Percentiles rank a stretch among this genome's conserved stretches.
These are phyloP conservation scores for Ceratocystis albifundus DNA, from an alignment of 2,329 filamentous ascomycete species.

Conservation along the genomic window DNA sequence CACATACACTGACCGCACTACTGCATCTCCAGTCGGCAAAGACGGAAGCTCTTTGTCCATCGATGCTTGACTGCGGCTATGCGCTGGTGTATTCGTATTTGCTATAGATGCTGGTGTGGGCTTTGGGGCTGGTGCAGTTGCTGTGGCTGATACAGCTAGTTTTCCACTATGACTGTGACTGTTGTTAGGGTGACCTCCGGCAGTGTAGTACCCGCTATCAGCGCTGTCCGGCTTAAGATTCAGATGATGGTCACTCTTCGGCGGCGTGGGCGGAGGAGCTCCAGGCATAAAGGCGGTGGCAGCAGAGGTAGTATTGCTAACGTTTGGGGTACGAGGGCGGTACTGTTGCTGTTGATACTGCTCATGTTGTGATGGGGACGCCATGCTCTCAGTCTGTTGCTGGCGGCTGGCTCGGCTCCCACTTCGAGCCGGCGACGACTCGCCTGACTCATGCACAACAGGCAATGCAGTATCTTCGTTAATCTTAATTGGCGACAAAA, in stretches of 20 bases:
- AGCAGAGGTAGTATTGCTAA: no score
- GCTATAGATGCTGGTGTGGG: neutral
- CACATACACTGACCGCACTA: conserved; percentile 19
- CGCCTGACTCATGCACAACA: conserved; percentile 81
- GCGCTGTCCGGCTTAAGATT: conserved; percentile 39
- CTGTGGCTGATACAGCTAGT: neutral
- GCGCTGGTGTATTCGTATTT: neutral
- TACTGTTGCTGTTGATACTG: conserved; percentile 4
- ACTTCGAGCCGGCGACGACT: conserved; percentile 54
- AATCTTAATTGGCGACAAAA: neutral
- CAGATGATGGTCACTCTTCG: conserved; percentile 32
- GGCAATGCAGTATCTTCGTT: conserved; percentile 47
- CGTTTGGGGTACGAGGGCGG: conserved; percentile 35
- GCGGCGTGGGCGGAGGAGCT: conserved; percentile 37
- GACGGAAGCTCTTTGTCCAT: conserved; percentile 51
- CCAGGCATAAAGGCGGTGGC: conserved; percentile 28
- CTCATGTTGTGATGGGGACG: neutral
- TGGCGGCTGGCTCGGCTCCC: conserved; percentile 42
- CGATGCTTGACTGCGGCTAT: conserved; percentile 36
- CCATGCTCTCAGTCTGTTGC: neutral
- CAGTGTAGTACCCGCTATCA: conserved; percentile 38
- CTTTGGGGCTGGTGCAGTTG: conserved; percentile 9
- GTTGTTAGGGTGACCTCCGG: neutral
- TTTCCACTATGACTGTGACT: neutral
- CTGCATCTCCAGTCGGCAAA: conserved; percentile 33